Conservation (phyloP, 495 filamentous ascomycete species). For the Aspergillus bertholletiae region DNA sequence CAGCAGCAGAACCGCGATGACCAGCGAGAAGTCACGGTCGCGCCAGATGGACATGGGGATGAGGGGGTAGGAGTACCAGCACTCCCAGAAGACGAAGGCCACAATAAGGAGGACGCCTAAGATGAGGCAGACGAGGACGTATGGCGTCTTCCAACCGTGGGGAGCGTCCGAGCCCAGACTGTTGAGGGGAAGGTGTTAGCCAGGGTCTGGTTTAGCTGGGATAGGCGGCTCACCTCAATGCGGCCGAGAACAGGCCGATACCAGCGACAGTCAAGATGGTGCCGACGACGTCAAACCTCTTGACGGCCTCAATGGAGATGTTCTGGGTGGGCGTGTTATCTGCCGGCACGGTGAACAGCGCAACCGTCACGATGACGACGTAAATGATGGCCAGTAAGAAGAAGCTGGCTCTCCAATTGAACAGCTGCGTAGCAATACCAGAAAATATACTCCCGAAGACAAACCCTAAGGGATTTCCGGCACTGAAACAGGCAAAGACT, state of each 20-base stretch:
- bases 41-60: too few relatives aligned
- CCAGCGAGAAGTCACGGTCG: too few relatives aligned
- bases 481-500: too few relatives aligned
- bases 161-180: constrained; percentile 34
- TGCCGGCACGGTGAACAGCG: constrained; percentile 55
- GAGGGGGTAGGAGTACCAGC: too few relatives aligned
- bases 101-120: too few relatives aligned
- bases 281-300: constrained; percentile 57
- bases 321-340: constrained; percentile 27
- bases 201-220: not conserved
- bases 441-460: constrained; percentile 56
- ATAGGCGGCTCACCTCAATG: constrained; percentile 46
- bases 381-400: constrained; percentile 59
- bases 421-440: constrained; percentile 59
- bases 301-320: constrained; percentile 32
- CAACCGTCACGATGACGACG: constrained; percentile 47
- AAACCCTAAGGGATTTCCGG: constrained; percentile 60
- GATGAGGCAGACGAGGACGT: constrained; percentile 32
- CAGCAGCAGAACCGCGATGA: too few relatives aligned
- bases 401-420: constrained; percentile 58
- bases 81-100: too few relatives aligned
- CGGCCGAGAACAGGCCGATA: constrained; percentile 55
- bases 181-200: constrained; percentile 3
- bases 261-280: constrained; percentile 55
- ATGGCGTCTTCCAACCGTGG: constrained; percentile 58